Evolutionary conservation across 345 rosid species (phyloP), one percentile per base, ranked within the genome.

Genomic region (Litchi chinensis): DNA sequence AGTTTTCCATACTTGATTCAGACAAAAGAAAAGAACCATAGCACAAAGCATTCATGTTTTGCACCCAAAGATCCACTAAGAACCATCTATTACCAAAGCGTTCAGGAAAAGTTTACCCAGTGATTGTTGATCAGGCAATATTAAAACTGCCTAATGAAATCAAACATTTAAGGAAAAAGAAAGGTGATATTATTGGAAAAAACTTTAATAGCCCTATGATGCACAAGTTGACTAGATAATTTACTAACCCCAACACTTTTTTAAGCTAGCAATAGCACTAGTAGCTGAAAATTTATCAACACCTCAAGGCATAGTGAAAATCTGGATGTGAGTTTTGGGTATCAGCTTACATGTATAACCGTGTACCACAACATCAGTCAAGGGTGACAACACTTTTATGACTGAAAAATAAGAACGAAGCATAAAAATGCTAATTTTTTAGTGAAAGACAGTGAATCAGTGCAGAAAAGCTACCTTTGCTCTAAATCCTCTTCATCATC

Each of bases 401-500:
- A 22, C 26, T 6, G 40, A 41, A 68, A 82, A 18, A 26, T 24
- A 54, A 16, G n/a, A 16, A 62, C 19, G 8, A 62, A 44, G 32
- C 50, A 16, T 16, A 48, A 64, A 16, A 16, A 26, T 46, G 43
- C 54, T 44, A 26, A 75, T 44, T 12, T n/a, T 76, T 18, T 0
- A 50, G 52, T 11, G 24, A 65, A 21, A 62, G 19, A 72, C 52
- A 73, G n/a, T n/a, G 24, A 10, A 28, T 43, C 32, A 68, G 57
- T 32, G 68, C 40, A 56, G 32, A 76, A 44, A 76, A 77, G 8
- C 73, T 86, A 93, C 99, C 87, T 92, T 78, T 95, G 97, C 73
- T 86, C 93, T 37, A 92, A 80, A 44, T 90, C 88, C 50, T 93
- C 99, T 77, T 95, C 99, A 70, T 95, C 99, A 82, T 95, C 98